Conservation (phyloP, 2,329 filamentous ascomycete genomes). For the Trichoderma atroviride region DNA sequence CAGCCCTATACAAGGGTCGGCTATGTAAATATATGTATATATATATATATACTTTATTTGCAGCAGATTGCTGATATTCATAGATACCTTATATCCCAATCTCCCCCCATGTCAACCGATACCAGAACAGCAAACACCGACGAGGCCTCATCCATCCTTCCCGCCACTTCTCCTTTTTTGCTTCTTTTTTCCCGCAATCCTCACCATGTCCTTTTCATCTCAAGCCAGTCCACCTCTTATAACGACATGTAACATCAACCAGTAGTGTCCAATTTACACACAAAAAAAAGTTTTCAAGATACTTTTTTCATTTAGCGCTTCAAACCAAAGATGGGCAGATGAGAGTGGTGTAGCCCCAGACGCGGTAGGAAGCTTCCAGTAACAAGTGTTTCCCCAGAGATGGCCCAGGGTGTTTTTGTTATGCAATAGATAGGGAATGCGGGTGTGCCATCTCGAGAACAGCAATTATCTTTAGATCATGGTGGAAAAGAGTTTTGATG, state of each 20-base stretch:
- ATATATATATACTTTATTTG: conserved; percentile 7
- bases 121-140: background rate
- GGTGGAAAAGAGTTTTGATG: background rate
- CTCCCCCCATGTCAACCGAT: background rate
- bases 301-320: background rate
- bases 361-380: background rate
- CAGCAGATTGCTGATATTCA: background rate
- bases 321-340: background rate
- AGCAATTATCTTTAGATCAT: background rate
- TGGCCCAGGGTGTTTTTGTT: background rate
- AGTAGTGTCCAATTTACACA: background rate
- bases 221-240: conserved; percentile 6
- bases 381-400: background rate
- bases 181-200: background rate
- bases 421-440: background rate
- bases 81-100: background rate
- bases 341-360: background rate
- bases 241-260: background rate
- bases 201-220: background rate
- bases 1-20: background rate
- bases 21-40: background rate
- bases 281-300: background rate
- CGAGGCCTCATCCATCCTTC: background rate
- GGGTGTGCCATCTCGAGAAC: background rate
- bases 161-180: background rate